A percentile compares a stretch with the other conserved stretches of the same genome.
Conservation (phyloP, 345 rosid species). For the Pugionium dolabratum region DNA sequence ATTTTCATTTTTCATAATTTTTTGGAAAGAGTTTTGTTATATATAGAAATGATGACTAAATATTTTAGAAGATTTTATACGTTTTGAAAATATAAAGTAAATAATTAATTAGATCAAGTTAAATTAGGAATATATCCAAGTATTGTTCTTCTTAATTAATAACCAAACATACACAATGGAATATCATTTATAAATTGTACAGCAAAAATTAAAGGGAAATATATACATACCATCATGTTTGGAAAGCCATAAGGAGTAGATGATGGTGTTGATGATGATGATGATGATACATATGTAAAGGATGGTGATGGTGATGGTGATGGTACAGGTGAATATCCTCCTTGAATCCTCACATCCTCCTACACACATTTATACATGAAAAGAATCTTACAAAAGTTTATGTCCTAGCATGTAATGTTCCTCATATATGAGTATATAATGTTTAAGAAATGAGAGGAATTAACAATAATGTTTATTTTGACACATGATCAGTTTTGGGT, state of each 20-base stretch:
- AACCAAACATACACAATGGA: not conserved
- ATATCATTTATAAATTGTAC: not conserved
- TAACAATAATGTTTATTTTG: no score
- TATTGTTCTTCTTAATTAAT: not conserved
- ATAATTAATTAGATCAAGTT: not conserved
- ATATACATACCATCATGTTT: conserved; percentile 55
- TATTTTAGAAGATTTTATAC: conserved; percentile 8
- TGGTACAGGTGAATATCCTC: conserved; percentile 58
- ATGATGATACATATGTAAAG: conserved; percentile 50
- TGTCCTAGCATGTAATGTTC: not conserved
- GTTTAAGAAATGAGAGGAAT: not conserved
- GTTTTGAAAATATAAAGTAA: not conserved
- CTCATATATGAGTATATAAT: conserved; percentile 1
- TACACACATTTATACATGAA: conserved; percentile 36
- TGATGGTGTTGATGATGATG: conserved; percentile 41
- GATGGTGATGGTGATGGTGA: conserved; percentile 52
- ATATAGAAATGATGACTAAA: conserved; percentile 2
- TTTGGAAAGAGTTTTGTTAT: conserved; percentile 8
- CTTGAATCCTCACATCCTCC: conserved; percentile 72
- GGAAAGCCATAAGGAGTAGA: conserved; percentile 68
- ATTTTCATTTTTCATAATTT: not conserved
- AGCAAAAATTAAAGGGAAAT: conserved; percentile 6
- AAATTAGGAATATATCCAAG: not conserved
- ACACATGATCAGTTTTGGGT: not conserved
- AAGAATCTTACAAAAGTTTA: no score